Evolutionary conservation across 2,329 filamentous ascomycete species (phyloP).

Genomic region (Lasiodiplodia sp.): DNA sequence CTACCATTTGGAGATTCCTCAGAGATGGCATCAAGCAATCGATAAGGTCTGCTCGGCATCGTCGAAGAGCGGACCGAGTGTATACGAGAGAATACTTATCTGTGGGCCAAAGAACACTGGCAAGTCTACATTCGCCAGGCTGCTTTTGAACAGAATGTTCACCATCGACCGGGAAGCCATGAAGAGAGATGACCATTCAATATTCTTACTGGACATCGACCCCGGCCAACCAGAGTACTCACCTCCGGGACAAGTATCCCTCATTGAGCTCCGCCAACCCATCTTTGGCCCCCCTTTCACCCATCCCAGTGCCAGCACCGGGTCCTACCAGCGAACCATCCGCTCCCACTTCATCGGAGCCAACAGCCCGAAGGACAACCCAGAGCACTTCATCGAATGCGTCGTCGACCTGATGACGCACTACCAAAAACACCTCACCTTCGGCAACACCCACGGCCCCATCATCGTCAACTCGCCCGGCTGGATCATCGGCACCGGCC

Average conservation of each 20-base stretch:
- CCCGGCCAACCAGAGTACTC: conserved; percentile 80
- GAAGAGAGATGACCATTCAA: conserved; percentile 41
- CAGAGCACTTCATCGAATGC: conserved; percentile 71
- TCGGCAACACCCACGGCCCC: conserved; percentile 52
- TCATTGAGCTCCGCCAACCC: conserved; percentile 66
- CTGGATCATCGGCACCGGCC: conserved; percentile 75
- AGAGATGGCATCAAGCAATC: conserved; percentile 25
- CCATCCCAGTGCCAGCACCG: conserved; percentile 53
- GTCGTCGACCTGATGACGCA: conserved; percentile 67
- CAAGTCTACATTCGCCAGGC: conserved; percentile 76
- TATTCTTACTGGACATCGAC: conserved; percentile 76
- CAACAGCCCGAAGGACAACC: conserved; percentile 69
- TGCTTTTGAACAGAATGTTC: conserved; percentile 72
- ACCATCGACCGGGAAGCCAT: conserved; percentile 49
- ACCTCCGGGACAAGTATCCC: conserved; percentile 72
- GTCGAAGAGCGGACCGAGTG: conserved; percentile 34
- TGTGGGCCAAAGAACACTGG: conserved; percentile 76
- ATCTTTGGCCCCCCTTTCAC: conserved; percentile 74
- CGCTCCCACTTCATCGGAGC: conserved; percentile 73
- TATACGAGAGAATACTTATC: conserved; percentile 61
- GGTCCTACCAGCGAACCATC: conserved; percentile 42
- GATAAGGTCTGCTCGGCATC: conserved; percentile 41
- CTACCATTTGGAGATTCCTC: conserved; percentile 27
- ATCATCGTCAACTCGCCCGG: conserved; percentile 78
- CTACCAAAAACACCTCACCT: conserved; percentile 58